phyloP scores from a whole-genome alignment of 331 rosid species.

The Dryas integrifolia region DNA sequence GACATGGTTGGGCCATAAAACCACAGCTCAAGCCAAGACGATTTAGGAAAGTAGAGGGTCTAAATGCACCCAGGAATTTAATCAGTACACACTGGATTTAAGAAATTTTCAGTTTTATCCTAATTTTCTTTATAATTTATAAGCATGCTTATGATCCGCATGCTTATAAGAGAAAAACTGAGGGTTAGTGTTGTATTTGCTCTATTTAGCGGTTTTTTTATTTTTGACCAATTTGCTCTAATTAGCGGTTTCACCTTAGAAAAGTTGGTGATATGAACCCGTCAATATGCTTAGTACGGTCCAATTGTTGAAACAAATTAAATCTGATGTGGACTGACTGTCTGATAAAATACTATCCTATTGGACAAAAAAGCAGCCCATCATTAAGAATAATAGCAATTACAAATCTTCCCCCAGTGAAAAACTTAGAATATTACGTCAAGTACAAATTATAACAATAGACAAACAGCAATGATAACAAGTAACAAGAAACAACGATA shows the following conservation, averaged over 20 bases:
- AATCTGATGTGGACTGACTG: background rate
- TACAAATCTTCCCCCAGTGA: background rate
- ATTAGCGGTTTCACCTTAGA: background rate
- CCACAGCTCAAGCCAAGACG: background rate
- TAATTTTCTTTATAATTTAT: too few relatives aligned
- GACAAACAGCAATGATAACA: background rate
- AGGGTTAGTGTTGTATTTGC: background rate
- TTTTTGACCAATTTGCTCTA: background rate
- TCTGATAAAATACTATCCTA: too few relatives aligned
- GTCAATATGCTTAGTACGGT: background rate
- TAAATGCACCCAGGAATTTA: too few relatives aligned
- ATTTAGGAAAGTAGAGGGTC: too few relatives aligned
- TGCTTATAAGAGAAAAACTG: background rate
- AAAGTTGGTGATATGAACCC: background rate
- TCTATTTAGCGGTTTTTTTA: too few relatives aligned
- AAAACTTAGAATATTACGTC: background rate
- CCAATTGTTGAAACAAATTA: background rate
- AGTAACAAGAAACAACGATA: background rate
- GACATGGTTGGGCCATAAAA: background rate
- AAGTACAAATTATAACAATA: background rate
- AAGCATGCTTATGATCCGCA: too few relatives aligned
- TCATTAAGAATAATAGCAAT: background rate
- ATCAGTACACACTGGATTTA: too few relatives aligned
- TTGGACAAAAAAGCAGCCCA: background rate
- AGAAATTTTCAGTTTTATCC: too few relatives aligned